Base-by-base conservation (phyloP, 768 basidiomycete genomes). In the Collybia mongolica region DNA sequence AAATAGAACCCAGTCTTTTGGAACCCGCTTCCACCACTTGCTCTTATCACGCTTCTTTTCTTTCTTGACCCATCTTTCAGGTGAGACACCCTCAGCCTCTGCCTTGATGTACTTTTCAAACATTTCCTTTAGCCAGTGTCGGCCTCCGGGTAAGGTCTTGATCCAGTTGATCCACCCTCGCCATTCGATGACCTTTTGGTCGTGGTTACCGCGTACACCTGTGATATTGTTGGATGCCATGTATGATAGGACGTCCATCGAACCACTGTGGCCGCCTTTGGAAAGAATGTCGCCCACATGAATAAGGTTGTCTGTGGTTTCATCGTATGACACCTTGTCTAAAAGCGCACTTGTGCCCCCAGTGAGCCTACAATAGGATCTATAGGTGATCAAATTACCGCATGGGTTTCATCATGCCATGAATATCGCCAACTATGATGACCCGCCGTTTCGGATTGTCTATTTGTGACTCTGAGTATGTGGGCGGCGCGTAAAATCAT, bases 151-250 rank as follows among this genome's bases (percentile, higher is more conserved):
- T 20, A 76, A 62, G 6, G 65, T 53, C 12, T 65, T 54, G 49
- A 95, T 82, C 91, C 92, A 96, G 15, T 87, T 74, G 44, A 90
- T 78, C 92, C 93, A 98, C 1, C 76, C 72, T 20, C 84, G 76
- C 95, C 95, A 97, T 69, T 96, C 89, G 39, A 98, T 77, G 39
- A 94, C 82, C 54, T 79, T 79, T 67, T 98, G 93, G 69, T 98
- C 95, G 62, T 98, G 92, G 64, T 98, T 98, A 0, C 96, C 95
- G 24, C 95, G 82, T 2, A 97, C 92, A 14, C 93, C 93, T 19
- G 77, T 77, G 38, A 92, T 73, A 44, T 82, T 79, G 58, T 86
- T 64, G 7, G 69, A 60, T 2, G 83, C 68, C 76, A 97, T 76
- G 65, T 80, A 90, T 6, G 72, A 66, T 7, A 96, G 68, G 17